Conservation (phyloP, 306 rosid species). For the Echinosophora koreensis region DNA sequence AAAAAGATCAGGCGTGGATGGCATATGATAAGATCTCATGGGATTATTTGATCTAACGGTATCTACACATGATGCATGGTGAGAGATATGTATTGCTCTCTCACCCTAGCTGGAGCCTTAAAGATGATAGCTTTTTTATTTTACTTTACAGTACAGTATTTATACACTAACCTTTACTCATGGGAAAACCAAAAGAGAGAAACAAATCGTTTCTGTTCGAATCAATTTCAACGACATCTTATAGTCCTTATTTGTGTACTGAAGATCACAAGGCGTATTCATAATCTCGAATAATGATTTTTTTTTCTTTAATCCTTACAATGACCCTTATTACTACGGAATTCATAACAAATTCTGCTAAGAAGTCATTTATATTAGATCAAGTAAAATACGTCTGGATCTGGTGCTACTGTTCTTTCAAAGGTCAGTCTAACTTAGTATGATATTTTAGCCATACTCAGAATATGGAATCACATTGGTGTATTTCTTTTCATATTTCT, state of each 20-base stretch:
- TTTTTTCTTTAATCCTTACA: background rate
- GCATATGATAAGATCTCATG: no score
- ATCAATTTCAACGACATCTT: constrained; percentile 26
- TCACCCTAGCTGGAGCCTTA: background rate
- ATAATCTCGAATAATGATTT: background rate
- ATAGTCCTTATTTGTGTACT: constrained; percentile 31
- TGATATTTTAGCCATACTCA: constrained; percentile 16
- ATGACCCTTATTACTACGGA: background rate
- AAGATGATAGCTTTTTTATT: constrained; percentile 21
- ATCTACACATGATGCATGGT: no score
- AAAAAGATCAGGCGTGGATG: no score
- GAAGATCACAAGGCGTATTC: constrained; percentile 14
- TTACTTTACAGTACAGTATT: background rate
- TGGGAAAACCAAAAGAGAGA: background rate
- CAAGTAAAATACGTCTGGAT: constrained; percentile 4
- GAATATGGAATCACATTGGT: constrained; percentile 18
- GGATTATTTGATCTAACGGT: no score
- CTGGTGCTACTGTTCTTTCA: constrained; percentile 10
- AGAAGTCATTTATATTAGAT: constrained; percentile 22
- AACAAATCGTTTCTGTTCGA: background rate
- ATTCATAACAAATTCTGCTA: background rate
- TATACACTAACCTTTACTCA: background rate
- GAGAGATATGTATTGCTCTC: no score
- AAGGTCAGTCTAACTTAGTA: constrained; percentile 23
- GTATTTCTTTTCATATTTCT: constrained; percentile 14